A percentile compares a stretch with the other conserved stretches of the same genome.
Evolutionary conservation across 768 basidiomycete species (phyloP).

Genomic region (Clitopilus passeckerianus): DNA sequence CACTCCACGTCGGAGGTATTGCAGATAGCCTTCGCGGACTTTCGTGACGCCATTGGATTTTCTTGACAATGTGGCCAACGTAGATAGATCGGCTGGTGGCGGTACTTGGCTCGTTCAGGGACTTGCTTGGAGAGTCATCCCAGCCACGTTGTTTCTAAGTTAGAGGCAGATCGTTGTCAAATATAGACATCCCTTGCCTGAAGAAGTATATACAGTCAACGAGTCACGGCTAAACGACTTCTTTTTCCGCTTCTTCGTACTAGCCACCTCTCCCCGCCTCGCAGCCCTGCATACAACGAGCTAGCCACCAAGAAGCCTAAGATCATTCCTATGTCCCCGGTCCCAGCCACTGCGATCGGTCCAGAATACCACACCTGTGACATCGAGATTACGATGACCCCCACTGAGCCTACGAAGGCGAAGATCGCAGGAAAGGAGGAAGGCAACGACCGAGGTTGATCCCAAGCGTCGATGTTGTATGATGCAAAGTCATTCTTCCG

Average conservation of each 20-base stretch:
- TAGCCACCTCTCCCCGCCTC: slow-evolving; percentile 11
- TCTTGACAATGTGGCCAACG: background rate
- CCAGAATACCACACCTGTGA: slow-evolving; percentile 68
- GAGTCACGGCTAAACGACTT: background rate
- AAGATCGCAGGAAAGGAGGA: slow-evolving; percentile 56
- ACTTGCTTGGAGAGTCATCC: background rate
- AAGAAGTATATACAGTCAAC: too few relatives aligned
- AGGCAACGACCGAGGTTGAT: slow-evolving; percentile 48
- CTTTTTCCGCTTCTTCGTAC: background rate
- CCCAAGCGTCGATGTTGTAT: slow-evolving; percentile 54
- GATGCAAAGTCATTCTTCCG: slow-evolving; percentile 38
- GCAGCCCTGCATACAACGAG: slow-evolving; percentile 31
- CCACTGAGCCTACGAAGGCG: slow-evolving; percentile 46
- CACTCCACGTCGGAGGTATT: background rate
- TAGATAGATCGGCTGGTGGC: background rate
- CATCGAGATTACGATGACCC: slow-evolving; percentile 61
- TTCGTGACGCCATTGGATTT: background rate
- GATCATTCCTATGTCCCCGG: slow-evolving; percentile 73
- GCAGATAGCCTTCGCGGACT: background rate
- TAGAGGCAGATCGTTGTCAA: background rate
- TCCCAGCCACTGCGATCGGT: slow-evolving; percentile 51
- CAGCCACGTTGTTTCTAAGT: background rate
- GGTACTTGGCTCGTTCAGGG: background rate
- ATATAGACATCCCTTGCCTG: background rate
- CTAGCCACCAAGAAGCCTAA: slow-evolving; percentile 47